A percentile compares a stretch with the other conserved stretches of the same genome.
These are phyloP conservation scores for Anthracocystis panici-leucophaei DNA, from an alignment of 1,284 basidiomycete species.

Conservation along the genomic window DNA sequence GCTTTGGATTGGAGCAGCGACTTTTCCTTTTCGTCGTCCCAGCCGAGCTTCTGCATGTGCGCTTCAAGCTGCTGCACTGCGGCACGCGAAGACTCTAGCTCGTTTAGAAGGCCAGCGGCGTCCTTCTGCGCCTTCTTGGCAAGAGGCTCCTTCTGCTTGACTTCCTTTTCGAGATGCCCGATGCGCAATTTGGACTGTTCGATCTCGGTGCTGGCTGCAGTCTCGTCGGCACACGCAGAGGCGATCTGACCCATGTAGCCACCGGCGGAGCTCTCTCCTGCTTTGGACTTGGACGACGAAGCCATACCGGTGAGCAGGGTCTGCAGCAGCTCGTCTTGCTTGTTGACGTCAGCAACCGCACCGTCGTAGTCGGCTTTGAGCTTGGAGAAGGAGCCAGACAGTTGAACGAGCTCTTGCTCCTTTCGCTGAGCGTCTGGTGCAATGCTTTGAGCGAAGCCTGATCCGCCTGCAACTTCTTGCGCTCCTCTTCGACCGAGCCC, in stretches of 20 bases:
- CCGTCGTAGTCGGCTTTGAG: slow-evolving; percentile 77
- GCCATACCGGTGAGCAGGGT: slow-evolving; percentile 92
- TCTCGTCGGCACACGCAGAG: slow-evolving; percentile 81
- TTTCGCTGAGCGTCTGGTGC: slow-evolving; percentile 72
- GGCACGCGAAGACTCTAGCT: slow-evolving; percentile 66
- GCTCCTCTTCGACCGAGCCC: slow-evolving; percentile 83
- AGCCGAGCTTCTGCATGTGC: slow-evolving; percentile 74
- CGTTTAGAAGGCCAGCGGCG: slow-evolving; percentile 78
- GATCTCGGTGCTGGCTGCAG: slow-evolving; percentile 84
- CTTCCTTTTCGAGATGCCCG: slow-evolving; percentile 82
- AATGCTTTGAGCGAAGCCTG: slow-evolving; percentile 72
- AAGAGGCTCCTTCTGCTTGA: slow-evolving; percentile 81
- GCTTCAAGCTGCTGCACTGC: slow-evolving; percentile 74
- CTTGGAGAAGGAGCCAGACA: slow-evolving; percentile 49
- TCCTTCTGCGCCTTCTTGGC: slow-evolving; percentile 90
- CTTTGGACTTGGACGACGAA: slow-evolving; percentile 73
- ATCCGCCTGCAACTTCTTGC: slow-evolving; percentile 75
- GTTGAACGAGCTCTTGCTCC: slow-evolving; percentile 27
- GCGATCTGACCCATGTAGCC: slow-evolving; percentile 97
- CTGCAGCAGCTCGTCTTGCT: slow-evolving; percentile 92
- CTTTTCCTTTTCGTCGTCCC: slow-evolving; percentile 83
- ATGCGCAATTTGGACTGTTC: slow-evolving; percentile 86
- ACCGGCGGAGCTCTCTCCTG: slow-evolving; percentile 76
- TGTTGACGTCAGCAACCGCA: slow-evolving; percentile 77
- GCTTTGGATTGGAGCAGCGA: slow-evolving; percentile 76